phyloP scores from a whole-genome alignment of 495 filamentous ascomycete species.

The Xylaria castorea region DNA sequence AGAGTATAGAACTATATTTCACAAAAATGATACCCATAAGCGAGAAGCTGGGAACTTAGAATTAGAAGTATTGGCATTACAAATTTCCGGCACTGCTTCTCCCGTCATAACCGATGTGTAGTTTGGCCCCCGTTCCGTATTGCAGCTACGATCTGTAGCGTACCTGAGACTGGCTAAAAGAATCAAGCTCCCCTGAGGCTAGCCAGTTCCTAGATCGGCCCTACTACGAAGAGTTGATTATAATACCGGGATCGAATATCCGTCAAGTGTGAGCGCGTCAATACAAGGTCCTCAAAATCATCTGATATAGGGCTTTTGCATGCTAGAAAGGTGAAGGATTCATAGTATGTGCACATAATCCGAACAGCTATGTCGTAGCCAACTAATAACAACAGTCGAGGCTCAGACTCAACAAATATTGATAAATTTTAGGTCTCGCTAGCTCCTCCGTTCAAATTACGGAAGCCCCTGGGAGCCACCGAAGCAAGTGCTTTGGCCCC shows the following conservation, averaged over 20 bases:
- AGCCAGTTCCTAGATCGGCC: not conserved
- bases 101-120: not conserved
- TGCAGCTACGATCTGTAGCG: not conserved
- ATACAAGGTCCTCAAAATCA: not conserved
- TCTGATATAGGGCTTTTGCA: not conserved
- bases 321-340: not conserved
- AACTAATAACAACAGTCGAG: not conserved
- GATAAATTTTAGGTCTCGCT: not conserved
- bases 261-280: not conserved
- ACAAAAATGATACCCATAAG: not conserved
- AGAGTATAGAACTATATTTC: not conserved
- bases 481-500: not conserved
- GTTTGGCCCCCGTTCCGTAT: not conserved
- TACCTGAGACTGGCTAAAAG: not conserved
- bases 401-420: not conserved
- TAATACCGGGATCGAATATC: not conserved
- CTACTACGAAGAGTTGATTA: not conserved
- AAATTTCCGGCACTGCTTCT: not conserved
- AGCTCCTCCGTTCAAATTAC: not conserved
- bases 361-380: not conserved
- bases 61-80: not conserved
- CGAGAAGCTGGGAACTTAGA: not conserved
- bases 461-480: not conserved
- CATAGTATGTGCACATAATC: not conserved
- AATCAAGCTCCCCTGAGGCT: not conserved